Evolutionary conservation across 306 rosid species (phyloP), one percentile per base, ranked within the genome.

Genomic region (Prunus mongolica): DNA sequence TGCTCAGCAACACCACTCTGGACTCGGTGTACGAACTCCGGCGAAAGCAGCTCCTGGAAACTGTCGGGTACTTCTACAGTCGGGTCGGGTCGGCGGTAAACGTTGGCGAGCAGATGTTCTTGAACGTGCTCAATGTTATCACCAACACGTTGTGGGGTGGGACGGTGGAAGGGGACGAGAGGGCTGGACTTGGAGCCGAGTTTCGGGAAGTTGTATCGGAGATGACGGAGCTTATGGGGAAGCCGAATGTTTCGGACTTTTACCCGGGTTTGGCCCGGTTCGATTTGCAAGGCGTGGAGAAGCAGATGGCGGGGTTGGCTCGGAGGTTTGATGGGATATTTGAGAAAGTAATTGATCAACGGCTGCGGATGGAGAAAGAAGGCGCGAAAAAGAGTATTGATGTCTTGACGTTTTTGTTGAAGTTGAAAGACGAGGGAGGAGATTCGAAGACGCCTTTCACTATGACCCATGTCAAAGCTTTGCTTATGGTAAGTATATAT

Each of bases 101-200:
- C 61, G 38, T 92, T 0, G 95, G 96, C 3, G 92, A 88, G 67
- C 90, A 88, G 63, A 70, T 71, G 56, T 92, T 92, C 46, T 65
- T 90, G 78, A 85, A 87, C 34, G 67, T 79, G 47, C n/a, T 95
- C 75, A 95, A 90, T 24, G 92, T 90, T 65, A 75, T 92, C 1
- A 89, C 91, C 4, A 87, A 54, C 62, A 89, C 89, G 93, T 10
- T 90, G 80, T 92, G 98, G 98, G 98, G 97, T 1, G 84, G 85
- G 46, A 45, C 82, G 14, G 80, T 86, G 83, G 89, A 89, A 8
- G 96, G 85, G 3, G 88, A 49, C 0, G 89, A 88, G 88, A 88
- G 87, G 44, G 87, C 71, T 0, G 47, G 47, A 0, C 1, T 87
- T 1, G 97, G 92, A 12, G 55, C 81, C 28, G 97, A 90, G 84